A percentile compares a stretch with the other conserved stretches of the same genome.
Conservation (phyloP, 2,329 filamentous ascomycete genomes). For the Calonectria henricotiae region DNA sequence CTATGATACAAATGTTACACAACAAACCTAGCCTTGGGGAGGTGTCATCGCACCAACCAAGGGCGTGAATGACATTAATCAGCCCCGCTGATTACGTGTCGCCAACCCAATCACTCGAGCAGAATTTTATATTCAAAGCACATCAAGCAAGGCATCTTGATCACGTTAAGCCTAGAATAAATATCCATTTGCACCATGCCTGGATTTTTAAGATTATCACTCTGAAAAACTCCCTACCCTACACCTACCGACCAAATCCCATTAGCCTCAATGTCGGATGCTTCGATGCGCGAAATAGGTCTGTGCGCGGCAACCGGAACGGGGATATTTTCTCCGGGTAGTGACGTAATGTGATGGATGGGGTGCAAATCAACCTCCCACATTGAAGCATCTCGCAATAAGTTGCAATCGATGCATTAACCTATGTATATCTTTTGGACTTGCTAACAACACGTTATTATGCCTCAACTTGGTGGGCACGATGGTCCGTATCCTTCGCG, state of each 20-base stretch:
- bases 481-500: slow-evolving; percentile 38
- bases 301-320: slow-evolving; percentile 32
- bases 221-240: slow-evolving; percentile 12
- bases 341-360: slow-evolving; percentile 41
- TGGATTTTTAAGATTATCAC: not conserved
- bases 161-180: not conserved
- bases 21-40: too few relatives aligned
- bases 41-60: not conserved
- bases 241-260: not conserved
- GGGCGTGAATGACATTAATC: not conserved
- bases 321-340: slow-evolving; percentile 24
- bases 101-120: not conserved
- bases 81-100: not conserved
- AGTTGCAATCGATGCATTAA: slow-evolving; percentile 6
- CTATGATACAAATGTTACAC: not conserved
- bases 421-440: not conserved
- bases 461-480: slow-evolving; percentile 42
- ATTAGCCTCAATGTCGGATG: not conserved
- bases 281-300: not conserved
- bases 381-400: slow-evolving; percentile 21
- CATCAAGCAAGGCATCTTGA: not conserved
- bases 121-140: not conserved
- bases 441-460: slow-evolving; percentile 28
- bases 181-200: too few relatives aligned
- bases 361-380: slow-evolving; percentile 18